Percentiles rank a stretch among this genome's conserved stretches.
Evolutionary conservation across 176 grass and related monocot genomes (phyloP).

Genomic region (Musa schizocarpa): DNA sequence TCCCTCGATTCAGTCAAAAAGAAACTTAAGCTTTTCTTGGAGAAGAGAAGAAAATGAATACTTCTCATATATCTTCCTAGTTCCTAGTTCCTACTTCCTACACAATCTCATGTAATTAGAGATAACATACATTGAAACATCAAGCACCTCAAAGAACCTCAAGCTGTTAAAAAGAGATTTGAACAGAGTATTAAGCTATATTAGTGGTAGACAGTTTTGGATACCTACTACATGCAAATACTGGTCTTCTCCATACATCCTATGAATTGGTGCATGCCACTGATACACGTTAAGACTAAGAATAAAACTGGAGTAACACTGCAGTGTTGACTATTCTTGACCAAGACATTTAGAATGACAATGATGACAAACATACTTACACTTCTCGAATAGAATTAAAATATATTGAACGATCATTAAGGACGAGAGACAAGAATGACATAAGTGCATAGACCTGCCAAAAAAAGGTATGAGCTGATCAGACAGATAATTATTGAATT

Average conservation of each 20-base stretch:
- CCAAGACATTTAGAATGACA: neutral
- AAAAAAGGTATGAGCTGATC: neutral
- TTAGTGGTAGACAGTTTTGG: no score
- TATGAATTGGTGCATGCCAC: no score
- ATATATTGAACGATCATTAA: conserved; percentile 62
- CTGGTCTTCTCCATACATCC: neutral
- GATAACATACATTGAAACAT: no score
- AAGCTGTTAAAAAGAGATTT: no score
- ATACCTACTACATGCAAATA: no score
- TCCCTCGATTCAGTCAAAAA: no score
- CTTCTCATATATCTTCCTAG: neutral
- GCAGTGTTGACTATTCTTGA: neutral
- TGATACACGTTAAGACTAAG: neutral
- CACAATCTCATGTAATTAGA: neutral
- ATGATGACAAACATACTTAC: conserved; percentile 39
- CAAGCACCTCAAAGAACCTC: no score
- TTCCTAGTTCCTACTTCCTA: neutral
- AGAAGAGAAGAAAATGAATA: no score
- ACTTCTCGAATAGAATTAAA: conserved; percentile 92
- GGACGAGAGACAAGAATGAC: conserved; percentile 81
- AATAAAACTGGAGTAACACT: neutral
- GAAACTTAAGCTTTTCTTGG: no score
- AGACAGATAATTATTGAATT: neutral
- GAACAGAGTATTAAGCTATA: no score
- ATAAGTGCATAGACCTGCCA: conserved; percentile 92